Conservation (phyloP, 2,329 filamentous ascomycete species). For the Magnaporthiopsis rhizophila region DNA sequence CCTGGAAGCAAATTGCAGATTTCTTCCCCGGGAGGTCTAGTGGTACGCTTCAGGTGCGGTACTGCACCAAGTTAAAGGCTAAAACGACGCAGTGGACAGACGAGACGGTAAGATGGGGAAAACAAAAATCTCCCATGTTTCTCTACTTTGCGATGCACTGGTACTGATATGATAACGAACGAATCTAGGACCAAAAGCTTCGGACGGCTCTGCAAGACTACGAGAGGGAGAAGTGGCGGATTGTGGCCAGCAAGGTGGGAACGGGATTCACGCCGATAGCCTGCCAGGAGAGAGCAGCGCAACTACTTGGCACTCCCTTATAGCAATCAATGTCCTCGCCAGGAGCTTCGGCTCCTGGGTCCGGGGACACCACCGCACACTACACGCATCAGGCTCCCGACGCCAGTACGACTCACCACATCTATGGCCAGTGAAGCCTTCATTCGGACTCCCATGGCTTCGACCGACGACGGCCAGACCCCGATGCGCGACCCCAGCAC, state of each 20-base stretch:
- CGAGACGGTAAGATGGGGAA: constrained; percentile 61
- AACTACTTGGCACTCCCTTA: constrained; percentile 47
- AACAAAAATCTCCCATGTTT: background rate
- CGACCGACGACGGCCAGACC: background rate
- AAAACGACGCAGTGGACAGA: constrained; percentile 92
- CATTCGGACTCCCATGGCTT: background rate
- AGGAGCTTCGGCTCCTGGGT: constrained; percentile 34
- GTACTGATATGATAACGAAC: constrained; percentile 4
- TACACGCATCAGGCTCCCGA: constrained; percentile 27
- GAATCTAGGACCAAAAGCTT: constrained; percentile 63
- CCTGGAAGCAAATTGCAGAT: constrained; percentile 96
- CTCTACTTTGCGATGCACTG: background rate
- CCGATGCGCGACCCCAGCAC: background rate
- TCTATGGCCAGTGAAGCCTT: background rate
- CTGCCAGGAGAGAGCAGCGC: constrained; percentile 71
- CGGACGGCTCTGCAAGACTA: constrained; percentile 72
- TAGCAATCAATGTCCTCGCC: constrained; percentile 49
- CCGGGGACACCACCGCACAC: constrained; percentile 34
- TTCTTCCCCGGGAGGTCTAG: constrained; percentile 90
- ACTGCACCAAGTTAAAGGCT: constrained; percentile 90
- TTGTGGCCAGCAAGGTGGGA: constrained; percentile 84
- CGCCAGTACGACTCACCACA: constrained; percentile 7
- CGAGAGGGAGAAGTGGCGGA: constrained; percentile 88
- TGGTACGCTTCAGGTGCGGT: constrained; percentile 85
- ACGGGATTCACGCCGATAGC: constrained; percentile 81